These are phyloP conservation scores for Pseudozyma tsukubaensis DNA, from an alignment of 1,284 basidiomycete genomes.

Conservation along the genomic window DNA sequence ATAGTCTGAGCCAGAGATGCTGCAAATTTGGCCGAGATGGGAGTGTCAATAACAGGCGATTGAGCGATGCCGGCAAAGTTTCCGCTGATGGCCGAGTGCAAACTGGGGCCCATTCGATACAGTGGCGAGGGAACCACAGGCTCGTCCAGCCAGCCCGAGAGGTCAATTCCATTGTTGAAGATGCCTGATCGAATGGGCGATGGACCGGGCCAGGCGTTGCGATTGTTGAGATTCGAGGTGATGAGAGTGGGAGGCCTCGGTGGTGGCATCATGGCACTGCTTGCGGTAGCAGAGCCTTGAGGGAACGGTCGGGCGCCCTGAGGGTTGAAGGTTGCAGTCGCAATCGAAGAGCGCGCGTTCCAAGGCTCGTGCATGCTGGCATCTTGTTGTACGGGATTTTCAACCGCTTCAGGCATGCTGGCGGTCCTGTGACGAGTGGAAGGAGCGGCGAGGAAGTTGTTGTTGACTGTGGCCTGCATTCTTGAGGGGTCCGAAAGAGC, in stretches of 20 bases:
- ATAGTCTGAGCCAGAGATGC: constrained; percentile 42
- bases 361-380: constrained; percentile 17
- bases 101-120: constrained; percentile 61
- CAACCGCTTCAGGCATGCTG: constrained; percentile 34
- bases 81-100: constrained; percentile 44
- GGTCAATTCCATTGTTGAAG: constrained; percentile 46
- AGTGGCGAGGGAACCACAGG: constrained; percentile 65
- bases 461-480: constrained; percentile 25
- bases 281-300: constrained; percentile 1
- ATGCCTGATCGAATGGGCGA: constrained; percentile 34
- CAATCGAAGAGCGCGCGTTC: constrained; percentile 21
- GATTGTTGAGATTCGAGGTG: constrained; percentile 44
- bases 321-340: constrained; percentile 2
- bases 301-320: constrained; percentile 15
- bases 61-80: constrained; percentile 39
- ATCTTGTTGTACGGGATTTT: constrained; percentile 11
- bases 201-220: constrained; percentile 35
- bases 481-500: constrained; percentile 22
- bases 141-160: constrained; percentile 66
- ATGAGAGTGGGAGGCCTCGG: constrained; percentile 38
- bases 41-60: constrained; percentile 37
- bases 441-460: constrained; percentile 26
- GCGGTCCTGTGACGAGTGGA: constrained; percentile 35
- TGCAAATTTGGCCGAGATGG: constrained; percentile 50
- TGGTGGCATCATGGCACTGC: constrained; percentile 39